A percentile compares a stretch with the other conserved stretches of the same genome.
Conservation (phyloP, 2,329 filamentous ascomycete species). For the Sporothrix luriei region DNA sequence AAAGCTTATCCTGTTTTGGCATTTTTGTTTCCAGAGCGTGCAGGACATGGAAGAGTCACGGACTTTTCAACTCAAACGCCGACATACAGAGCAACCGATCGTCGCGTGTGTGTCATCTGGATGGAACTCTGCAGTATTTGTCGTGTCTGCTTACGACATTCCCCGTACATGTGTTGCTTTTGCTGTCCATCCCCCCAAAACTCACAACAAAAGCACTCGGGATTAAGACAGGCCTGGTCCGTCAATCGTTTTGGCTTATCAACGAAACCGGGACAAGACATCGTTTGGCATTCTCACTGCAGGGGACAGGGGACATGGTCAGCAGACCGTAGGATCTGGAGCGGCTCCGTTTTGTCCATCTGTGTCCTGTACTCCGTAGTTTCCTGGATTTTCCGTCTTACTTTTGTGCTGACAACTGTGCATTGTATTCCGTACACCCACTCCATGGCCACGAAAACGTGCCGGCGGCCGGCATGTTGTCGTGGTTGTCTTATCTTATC, state of each 20-base stretch:
- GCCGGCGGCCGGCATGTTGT: conserved; percentile 16
- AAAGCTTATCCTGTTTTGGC: conserved; percentile 13
- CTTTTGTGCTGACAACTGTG: not conserved
- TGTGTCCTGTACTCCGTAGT: not conserved
- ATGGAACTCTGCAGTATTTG: conserved; percentile 7
- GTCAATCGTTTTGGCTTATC: not conserved
- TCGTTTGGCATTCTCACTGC: conserved; percentile 11
- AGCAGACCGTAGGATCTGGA: not conserved
- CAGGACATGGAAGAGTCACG: not conserved
- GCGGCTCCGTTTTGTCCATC: not conserved
- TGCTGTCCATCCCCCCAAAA: no score
- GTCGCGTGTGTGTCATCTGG: conserved; percentile 15
- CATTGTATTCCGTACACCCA: not conserved
- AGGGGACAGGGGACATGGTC: not conserved
- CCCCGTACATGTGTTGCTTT: no score
- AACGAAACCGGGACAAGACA: conserved; percentile 2
- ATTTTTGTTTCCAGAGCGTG: conserved; percentile 12
- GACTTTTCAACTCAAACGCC: conserved; percentile 13
- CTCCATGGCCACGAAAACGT: not conserved
- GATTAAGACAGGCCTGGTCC: not conserved
- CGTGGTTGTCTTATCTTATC: conserved; percentile 21
- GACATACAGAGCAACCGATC: conserved; percentile 1
- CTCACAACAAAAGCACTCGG: not conserved
- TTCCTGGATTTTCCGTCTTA: conserved; percentile 7
- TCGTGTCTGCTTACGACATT: conserved; percentile 5